These are phyloP conservation scores for Penstemon eatonii DNA, from an alignment of 257 asterid species.

Conservation along the genomic window DNA sequence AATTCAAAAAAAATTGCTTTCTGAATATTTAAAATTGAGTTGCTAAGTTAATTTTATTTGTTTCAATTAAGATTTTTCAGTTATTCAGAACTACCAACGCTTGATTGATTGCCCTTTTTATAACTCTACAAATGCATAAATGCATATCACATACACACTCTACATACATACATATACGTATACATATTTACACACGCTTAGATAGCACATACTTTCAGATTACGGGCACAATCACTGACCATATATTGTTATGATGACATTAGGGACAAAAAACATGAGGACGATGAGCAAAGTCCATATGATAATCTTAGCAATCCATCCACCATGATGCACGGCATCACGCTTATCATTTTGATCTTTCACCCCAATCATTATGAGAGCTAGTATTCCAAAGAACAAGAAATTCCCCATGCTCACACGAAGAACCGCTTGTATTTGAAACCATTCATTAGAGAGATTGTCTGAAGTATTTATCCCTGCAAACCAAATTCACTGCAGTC, in stretches of 20 bases:
- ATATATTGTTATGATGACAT: constrained; percentile 51
- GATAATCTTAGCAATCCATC: constrained; percentile 78
- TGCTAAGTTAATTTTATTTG: not conserved
- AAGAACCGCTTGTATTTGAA: constrained; percentile 86
- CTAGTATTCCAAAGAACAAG: constrained; percentile 78
- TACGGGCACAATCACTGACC: constrained; percentile 44
- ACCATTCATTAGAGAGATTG: constrained; percentile 70
- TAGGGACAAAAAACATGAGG: constrained; percentile 94
- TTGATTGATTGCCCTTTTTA: not conserved
- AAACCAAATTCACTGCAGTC: constrained; percentile 22
- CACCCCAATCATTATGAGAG: constrained; percentile 87
- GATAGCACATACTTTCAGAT: not conserved
- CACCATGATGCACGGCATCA: constrained; percentile 86
- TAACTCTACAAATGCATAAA: not conserved
- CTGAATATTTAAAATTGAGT: not conserved
- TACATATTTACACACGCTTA: not conserved
- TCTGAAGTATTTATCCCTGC: constrained; percentile 87
- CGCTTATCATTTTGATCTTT: constrained; percentile 95
- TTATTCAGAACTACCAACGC: constrained; percentile 19
- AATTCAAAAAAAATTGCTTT: not conserved
- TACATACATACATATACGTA: not conserved
- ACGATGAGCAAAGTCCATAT: constrained; percentile 75
- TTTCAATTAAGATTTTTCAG: not conserved
- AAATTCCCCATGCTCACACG: constrained; percentile 97
- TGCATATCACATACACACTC: not conserved